Evolutionary conservation across 2,329 filamentous ascomycete genomes (phyloP).

Genomic region (Fonsecaea nubica): DNA sequence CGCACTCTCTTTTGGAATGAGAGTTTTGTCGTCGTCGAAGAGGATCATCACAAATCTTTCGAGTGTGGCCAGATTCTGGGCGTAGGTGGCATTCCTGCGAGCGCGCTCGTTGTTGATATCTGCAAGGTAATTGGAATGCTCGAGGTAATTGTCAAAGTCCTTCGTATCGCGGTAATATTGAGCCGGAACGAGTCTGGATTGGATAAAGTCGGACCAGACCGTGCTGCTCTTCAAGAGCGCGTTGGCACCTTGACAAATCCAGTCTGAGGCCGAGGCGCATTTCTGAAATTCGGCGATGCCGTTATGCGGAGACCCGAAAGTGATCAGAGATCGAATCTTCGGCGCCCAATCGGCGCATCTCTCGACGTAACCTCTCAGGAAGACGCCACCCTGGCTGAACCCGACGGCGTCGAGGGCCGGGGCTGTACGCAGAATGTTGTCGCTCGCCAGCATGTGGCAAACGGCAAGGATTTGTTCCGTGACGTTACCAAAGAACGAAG

Average conservation of each 20-base stretch:
- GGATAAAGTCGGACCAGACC: conserved; percentile 75
- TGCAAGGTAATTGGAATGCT: conserved; percentile 83
- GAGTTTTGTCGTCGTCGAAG: conserved; percentile 84
- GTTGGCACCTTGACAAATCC: conserved; percentile 80
- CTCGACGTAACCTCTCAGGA: conserved; percentile 89
- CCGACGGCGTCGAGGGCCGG: conserved; percentile 88
- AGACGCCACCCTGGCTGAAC: conserved; percentile 95
- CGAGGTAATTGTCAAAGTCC: conserved; percentile 75
- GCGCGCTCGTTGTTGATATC: conserved; percentile 93
- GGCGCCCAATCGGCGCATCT: conserved; percentile 73
- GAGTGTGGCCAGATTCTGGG: conserved; percentile 70
- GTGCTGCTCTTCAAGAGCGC: conserved; percentile 78
- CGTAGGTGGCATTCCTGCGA: conserved; percentile 76
- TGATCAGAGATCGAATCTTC: conserved; percentile 78
- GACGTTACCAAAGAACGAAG: conserved; percentile 90
- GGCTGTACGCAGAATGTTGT: conserved; percentile 81
- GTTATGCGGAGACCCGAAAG: conserved; percentile 90
- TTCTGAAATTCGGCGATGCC: conserved; percentile 83
- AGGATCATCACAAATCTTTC: conserved; percentile 86
- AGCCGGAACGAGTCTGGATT: conserved; percentile 82
- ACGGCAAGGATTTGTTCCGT: conserved; percentile 77
- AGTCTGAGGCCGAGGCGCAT: conserved; percentile 71
- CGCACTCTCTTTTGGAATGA: conserved; percentile 85
- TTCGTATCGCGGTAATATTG: conserved; percentile 86
- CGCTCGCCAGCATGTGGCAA: conserved; percentile 74